A percentile compares a stretch with the other conserved stretches of the same genome.
phyloP scores from a whole-genome alignment of 2,329 filamentous ascomycete species.

The Ophiobolus disseminans region DNA sequence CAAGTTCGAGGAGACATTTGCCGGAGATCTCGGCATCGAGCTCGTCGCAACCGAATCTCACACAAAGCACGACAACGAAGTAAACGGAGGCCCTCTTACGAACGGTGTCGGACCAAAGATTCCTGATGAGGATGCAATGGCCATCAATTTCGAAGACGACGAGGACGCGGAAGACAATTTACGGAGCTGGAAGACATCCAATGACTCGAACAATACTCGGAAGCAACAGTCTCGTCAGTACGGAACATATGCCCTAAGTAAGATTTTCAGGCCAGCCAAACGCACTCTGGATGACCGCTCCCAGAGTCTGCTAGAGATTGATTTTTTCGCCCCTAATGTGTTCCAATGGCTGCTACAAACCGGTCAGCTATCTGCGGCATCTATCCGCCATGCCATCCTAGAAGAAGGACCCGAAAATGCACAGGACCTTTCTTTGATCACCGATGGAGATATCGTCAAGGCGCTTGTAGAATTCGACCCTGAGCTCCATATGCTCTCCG shows the following conservation, averaged over 20 bases:
- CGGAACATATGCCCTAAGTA: constrained; percentile 62
- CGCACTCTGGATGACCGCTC: constrained; percentile 13
- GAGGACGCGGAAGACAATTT: constrained; percentile 31
- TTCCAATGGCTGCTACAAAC: constrained; percentile 68
- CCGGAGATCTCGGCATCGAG: constrained; percentile 46
- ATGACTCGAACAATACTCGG: constrained; percentile 51
- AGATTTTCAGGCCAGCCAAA: constrained; percentile 52
- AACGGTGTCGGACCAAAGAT: constrained; percentile 31
- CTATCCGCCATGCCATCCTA: constrained; percentile 52
- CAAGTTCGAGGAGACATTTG: constrained; percentile 53
- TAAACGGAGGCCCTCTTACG: constrained; percentile 23
- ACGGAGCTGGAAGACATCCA: constrained; percentile 58
- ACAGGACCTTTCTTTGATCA: constrained; percentile 54
- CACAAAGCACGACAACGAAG: constrained; percentile 28
- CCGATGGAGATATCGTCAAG: constrained; percentile 67
- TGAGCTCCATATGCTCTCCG: constrained; percentile 70
- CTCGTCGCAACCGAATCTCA: constrained; percentile 29
- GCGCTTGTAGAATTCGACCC: constrained; percentile 71
- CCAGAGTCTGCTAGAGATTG: constrained; percentile 44
- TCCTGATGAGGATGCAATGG: constrained; percentile 21
- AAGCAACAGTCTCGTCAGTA: constrained; percentile 69
- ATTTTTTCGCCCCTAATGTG: constrained; percentile 58
- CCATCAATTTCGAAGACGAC: constrained; percentile 25
- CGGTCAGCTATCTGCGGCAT: constrained; percentile 55
- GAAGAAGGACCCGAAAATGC: constrained; percentile 50